Conservation (phyloP, 1,284 basidiomycete genomes). For the Cryptococcus sp. region DNA sequence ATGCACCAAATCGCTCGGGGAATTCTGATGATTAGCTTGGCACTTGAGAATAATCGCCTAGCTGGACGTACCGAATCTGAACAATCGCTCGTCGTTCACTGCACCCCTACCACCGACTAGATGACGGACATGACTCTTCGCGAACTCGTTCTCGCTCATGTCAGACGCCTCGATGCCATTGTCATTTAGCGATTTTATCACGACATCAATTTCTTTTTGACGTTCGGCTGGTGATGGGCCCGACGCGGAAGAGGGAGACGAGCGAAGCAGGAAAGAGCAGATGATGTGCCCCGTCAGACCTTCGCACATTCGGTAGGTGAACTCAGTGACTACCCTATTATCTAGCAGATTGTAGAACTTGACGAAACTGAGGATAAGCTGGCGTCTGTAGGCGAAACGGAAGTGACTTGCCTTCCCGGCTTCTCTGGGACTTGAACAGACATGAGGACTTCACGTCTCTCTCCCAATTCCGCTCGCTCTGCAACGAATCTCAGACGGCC, state of each 20-base stretch:
- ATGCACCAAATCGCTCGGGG: slow-evolving; percentile 87
- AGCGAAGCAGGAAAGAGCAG: slow-evolving; percentile 75
- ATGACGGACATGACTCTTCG: slow-evolving; percentile 90
- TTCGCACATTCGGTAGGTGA: slow-evolving; percentile 75
- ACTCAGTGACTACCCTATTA: slow-evolving; percentile 93
- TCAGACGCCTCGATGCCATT: slow-evolving; percentile 79
- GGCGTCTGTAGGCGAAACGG: background rate
- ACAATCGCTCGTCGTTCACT: slow-evolving; percentile 81
- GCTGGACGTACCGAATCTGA: slow-evolving; percentile 74
- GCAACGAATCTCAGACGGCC: slow-evolving; percentile 92
- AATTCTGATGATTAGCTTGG: slow-evolving; percentile 61
- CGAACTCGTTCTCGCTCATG: slow-evolving; percentile 91
- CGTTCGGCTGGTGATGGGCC: slow-evolving; percentile 53
- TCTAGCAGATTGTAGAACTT: slow-evolving; percentile 80
- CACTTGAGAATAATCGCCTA: background rate
- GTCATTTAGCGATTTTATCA: slow-evolving; percentile 60
- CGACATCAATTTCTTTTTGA: slow-evolving; percentile 61
- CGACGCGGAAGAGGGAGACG: slow-evolving; percentile 44
- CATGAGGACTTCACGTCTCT: slow-evolving; percentile 87
- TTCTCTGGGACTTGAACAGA: slow-evolving; percentile 89
- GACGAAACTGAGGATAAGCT: slow-evolving; percentile 63
- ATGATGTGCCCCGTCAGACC: slow-evolving; percentile 75
- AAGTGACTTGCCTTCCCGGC: slow-evolving; percentile 68
- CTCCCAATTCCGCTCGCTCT: slow-evolving; percentile 94
- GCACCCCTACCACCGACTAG: slow-evolving; percentile 80